phyloP scores from a whole-genome alignment of 768 basidiomycete species.

The Chalciporus piperatus region DNA sequence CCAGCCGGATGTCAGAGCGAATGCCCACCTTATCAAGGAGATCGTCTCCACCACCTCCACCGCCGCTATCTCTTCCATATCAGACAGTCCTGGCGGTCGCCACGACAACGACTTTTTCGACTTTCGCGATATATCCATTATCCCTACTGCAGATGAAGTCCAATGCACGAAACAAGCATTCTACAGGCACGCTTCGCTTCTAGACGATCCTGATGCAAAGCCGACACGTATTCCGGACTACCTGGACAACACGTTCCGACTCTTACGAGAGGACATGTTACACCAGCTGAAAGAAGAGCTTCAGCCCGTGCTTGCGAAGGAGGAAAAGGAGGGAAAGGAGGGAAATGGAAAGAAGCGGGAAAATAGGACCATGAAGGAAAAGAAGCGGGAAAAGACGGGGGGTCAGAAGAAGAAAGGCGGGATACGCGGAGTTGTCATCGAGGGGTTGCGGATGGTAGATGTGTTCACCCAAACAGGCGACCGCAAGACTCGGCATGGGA shows the following conservation, averaged over 20 bases:
- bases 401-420: conserved; percentile 37
- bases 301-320: conserved; percentile 37
- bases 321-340: conserved; percentile 32
- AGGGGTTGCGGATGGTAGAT: conserved; percentile 36
- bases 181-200: conserved; percentile 40
- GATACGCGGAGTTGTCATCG: conserved; percentile 37
- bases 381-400: conserved; percentile 34
- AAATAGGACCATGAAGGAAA: conserved; percentile 30
- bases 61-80: conserved; percentile 15
- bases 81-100: conserved; percentile 52
- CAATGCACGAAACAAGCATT: conserved; percentile 44
- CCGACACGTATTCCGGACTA: conserved; percentile 43
- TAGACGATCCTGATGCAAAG: conserved; percentile 43
- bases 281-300: conserved; percentile 57
- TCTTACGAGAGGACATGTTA: conserved; percentile 63
- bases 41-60: conserved; percentile 30
- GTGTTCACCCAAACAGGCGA: conserved; percentile 33
- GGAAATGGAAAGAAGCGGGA: conserved; percentile 21
- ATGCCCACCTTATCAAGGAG: conserved; percentile 41
- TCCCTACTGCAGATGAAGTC: conserved; percentile 62
- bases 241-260: conserved; percentile 65
- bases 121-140: conserved; percentile 58
- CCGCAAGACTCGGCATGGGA: conserved; percentile 37
- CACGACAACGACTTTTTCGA: conserved; percentile 68
- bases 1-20: conserved; percentile 22